Base-by-base conservation (phyloP, 2,329 filamentous ascomycete genomes). In the Torrubiella hemipterigena region DNA sequence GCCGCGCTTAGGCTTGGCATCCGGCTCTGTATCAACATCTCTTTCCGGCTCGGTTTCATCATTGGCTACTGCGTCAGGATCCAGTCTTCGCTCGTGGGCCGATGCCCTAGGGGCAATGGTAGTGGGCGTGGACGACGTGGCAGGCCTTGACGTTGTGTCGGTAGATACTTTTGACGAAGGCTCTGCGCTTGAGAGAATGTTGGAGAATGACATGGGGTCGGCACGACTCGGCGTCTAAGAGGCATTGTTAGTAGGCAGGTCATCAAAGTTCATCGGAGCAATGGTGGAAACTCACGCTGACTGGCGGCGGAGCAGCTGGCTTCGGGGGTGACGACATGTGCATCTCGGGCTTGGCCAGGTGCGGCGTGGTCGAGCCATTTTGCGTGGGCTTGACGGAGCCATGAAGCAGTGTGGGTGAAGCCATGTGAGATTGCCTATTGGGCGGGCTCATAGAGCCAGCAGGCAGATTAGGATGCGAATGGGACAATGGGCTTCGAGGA, bases 171-270 rank as follows among this genome's bases (percentile, higher is more conserved):
- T 66, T 3, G 66, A 61, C 23, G 73, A 66, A 32, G 81, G 76
- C 34, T 85, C 78, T 33, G 81, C 69, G 42, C 74, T 86, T 4
- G 85, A 89, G 26, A 96, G 77, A 37, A 96, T 93, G 51, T 87
- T 95, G 42, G 85, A 91, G 49, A 96, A 91, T 5, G 87, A 91
- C 87, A 95, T 95, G 32, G 87, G 81, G 51, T 93, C 82, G 36
- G 80, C 78, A 52, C 86, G 77, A 43, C 73, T 76, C 2, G 81
- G 73, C 30, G 80, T 81, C 72, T 86, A 52, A 12, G n/a, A n/a
- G n/a, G n/a, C n/a, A n/a, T 17, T n/a, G 17, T 24, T 22, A 31
- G 27, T 23, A 23, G 32, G 25, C 17, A 27, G 23, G 10, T 10
- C 7, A 14, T 13, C 17, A 9, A 10, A 17, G 7, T 17, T 12